phyloP scores from a whole-genome alignment of 2,329 filamentous ascomycete species.

The Fusarium siculi region DNA sequence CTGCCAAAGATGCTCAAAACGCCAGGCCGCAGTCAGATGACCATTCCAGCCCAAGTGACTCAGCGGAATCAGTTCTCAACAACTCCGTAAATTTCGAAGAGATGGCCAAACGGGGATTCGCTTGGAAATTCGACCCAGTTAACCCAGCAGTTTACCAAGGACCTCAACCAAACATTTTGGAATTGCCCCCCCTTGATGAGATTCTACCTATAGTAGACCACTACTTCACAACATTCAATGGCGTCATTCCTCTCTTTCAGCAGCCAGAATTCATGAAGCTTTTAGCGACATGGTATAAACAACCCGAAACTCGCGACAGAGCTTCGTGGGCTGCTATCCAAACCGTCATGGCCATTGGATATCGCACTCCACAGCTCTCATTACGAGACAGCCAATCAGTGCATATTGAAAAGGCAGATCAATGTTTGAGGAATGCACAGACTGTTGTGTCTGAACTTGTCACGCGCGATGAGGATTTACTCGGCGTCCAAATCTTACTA shows the following conservation, averaged over 20 bases:
- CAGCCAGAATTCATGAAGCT: slow-evolving; percentile 51
- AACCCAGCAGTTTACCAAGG: slow-evolving; percentile 34
- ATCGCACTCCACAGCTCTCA: slow-evolving; percentile 41
- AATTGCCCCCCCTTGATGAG: slow-evolving; percentile 49
- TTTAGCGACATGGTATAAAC: slow-evolving; percentile 50
- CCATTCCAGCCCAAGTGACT: slow-evolving; percentile 8
- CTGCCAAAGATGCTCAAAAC: slow-evolving; percentile 27
- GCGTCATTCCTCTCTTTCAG: slow-evolving; percentile 52
- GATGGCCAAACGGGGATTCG: neutral
- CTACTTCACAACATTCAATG: slow-evolving; percentile 52
- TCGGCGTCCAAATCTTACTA: slow-evolving; percentile 53
- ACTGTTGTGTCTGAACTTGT: slow-evolving; percentile 53
- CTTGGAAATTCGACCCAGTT: slow-evolving; percentile 40
- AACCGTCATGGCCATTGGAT: slow-evolving; percentile 52
- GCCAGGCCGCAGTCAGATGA: slow-evolving; percentile 5
- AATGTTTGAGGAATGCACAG: slow-evolving; percentile 53
- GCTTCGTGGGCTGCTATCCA: slow-evolving; percentile 53
- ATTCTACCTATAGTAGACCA: slow-evolving; percentile 50
- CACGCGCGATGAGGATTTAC: slow-evolving; percentile 50
- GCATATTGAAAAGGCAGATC: slow-evolving; percentile 38
- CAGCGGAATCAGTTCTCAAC: neutral
- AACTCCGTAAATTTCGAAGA: neutral
- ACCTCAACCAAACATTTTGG: slow-evolving; percentile 25
- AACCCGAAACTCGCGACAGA: slow-evolving; percentile 30
- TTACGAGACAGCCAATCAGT: slow-evolving; percentile 28